Conservation (phyloP, 345 rosid species). For the Moricandia moricandioides region DNA sequence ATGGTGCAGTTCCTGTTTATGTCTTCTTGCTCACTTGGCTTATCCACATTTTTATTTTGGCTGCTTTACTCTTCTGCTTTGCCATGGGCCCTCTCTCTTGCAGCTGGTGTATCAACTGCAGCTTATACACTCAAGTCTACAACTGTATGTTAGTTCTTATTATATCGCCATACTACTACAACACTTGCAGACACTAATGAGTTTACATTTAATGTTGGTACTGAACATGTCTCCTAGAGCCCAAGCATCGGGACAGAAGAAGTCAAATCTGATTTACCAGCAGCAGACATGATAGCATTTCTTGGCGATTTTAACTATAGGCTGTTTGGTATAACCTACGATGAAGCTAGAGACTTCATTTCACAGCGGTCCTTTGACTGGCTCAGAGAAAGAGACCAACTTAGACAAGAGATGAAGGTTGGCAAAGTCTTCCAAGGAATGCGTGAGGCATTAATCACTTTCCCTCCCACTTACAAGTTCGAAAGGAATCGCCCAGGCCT, state of each 20-base stretch:
- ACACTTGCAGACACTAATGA: too few species aligned
- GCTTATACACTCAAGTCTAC: conserved; percentile 51
- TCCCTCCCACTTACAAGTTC: conserved; percentile 97
- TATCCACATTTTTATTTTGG: conserved; percentile 78
- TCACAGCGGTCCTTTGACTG: conserved; percentile 95
- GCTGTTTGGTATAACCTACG: conserved; percentile 90
- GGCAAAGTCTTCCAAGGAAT: conserved; percentile 98
- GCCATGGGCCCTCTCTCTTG: conserved; percentile 75
- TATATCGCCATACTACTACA: not conserved
- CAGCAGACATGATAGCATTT: conserved; percentile 91
- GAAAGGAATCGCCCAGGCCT: conserved; percentile 73
- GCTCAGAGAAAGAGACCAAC: conserved; percentile 96
- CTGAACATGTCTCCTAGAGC: conserved; percentile 29
- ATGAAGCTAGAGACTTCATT: conserved; percentile 95
- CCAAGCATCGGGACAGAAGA: conserved; percentile 49
- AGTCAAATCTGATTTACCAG: conserved; percentile 69
- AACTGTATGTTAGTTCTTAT: conserved; percentile 59
- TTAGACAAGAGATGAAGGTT: conserved; percentile 81
- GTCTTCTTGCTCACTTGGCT: conserved; percentile 88
- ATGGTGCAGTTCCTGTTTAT: conserved; percentile 81
- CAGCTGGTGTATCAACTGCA: conserved; percentile 81
- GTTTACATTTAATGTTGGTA: not conserved
- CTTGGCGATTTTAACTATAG: conserved; percentile 92
- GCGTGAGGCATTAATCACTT: conserved; percentile 85
- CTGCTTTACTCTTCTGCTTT: conserved; percentile 85